Evolutionary conservation across 441 rosid species (phyloP).

Genomic region (Macaranga tanarius): DNA sequence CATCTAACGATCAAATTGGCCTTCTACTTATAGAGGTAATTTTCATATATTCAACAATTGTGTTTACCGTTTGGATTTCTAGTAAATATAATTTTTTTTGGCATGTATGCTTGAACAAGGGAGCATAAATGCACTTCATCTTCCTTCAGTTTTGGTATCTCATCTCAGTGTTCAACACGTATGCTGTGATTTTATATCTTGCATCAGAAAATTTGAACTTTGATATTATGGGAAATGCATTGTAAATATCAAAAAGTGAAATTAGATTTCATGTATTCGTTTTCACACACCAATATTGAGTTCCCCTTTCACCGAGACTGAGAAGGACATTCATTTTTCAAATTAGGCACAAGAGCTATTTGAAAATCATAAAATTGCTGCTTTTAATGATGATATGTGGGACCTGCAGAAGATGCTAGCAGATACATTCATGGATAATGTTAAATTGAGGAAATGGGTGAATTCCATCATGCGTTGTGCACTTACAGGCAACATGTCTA

Average conservation of each 20-base stretch:
- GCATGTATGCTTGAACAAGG: neutral
- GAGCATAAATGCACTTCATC: neutral
- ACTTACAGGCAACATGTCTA: conserved; percentile 33
- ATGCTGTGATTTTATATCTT: neutral
- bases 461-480: conserved; percentile 50
- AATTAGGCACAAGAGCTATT: conserved; percentile 60
- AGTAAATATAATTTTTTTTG: neutral
- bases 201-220: neutral
- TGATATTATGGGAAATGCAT: neutral
- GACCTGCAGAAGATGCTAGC: conserved; percentile 68
- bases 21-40: conserved; percentile 32
- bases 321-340: neutral
- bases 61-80: neutral
- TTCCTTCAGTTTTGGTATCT: neutral
- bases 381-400: conserved; percentile 26
- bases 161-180: neutral
- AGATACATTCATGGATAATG: conserved; percentile 54
- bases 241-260: neutral
- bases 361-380: conserved; percentile 45
- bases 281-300: neutral
- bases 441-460: conserved; percentile 69
- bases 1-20: conserved; percentile 62
- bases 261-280: neutral
- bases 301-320: neutral
- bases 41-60: neutral